Percentiles rank a stretch among this genome's conserved stretches.
Evolutionary conservation across 176 grass and related monocot species (phyloP).

Genomic region (Chrysopogon serrulatus): DNA sequence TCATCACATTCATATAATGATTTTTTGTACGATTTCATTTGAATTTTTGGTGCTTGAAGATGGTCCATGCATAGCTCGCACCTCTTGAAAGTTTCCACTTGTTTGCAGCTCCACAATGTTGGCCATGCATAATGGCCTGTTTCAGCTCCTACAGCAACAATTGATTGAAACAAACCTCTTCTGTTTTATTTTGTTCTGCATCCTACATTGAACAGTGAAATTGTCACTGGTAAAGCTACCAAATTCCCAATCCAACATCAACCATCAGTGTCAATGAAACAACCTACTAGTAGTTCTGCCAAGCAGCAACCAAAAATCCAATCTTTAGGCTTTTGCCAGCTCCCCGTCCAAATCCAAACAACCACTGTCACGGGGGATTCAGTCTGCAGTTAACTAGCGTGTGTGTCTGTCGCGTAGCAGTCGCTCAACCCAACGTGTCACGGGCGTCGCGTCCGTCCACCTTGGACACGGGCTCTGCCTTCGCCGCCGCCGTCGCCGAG

Average conservation of each 20-base stretch:
- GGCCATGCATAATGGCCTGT: no score
- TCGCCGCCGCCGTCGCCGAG: background rate
- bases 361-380: background rate
- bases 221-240: no score
- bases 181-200: no score
- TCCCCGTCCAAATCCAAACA: background rate
- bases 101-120: background rate
- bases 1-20: background rate
- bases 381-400: background rate
- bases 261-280: no score
- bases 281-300: no score
- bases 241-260: background rate
- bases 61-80: background rate
- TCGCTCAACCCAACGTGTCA: background rate
- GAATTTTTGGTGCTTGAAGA: background rate
- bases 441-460: no score
- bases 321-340: background rate
- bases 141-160: no score
- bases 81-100: background rate
- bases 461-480: no score
- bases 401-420: background rate
- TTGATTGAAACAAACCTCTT: no score
- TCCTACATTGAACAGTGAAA: no score
- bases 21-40: background rate
- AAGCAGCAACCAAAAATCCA: background rate